phyloP scores from a whole-genome alignment of 495 filamentous ascomycete species.

The Extremus antarcticus region DNA sequence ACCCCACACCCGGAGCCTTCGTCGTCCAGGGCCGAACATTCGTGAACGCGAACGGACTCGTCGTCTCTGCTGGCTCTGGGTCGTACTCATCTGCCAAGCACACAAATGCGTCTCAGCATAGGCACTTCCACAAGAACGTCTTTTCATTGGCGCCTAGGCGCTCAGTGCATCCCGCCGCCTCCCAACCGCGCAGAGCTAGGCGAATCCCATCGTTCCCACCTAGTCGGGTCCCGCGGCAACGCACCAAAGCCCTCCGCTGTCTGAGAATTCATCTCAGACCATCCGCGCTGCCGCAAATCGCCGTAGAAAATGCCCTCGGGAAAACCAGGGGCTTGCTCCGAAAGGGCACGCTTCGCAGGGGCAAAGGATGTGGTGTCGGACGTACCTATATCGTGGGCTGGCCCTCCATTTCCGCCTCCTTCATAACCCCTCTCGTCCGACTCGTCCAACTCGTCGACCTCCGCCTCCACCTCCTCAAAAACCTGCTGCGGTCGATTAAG shows the following conservation, averaged over 20 bases:
- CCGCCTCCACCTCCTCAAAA: too few species aligned
- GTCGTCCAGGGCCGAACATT: background rate
- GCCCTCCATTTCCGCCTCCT: background rate
- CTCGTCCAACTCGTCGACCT: too few species aligned
- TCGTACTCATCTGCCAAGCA: background rate
- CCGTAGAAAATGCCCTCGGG: background rate
- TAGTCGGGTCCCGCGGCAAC: background rate
- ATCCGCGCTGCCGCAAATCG: background rate
- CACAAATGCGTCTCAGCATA: background rate
- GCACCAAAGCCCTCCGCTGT: background rate
- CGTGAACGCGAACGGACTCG: background rate
- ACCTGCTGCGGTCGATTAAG: constrained; percentile 3
- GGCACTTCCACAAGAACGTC: background rate
- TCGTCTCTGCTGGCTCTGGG: background rate
- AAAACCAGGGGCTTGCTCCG: too few species aligned
- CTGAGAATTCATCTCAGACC: background rate
- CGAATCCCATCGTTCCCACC: background rate
- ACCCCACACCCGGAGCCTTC: background rate
- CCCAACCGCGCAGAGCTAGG: background rate
- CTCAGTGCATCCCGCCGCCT: background rate
- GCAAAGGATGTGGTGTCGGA: background rate
- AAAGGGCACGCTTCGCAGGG: too few species aligned
- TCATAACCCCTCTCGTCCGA: too few species aligned
- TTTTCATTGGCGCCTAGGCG: background rate
- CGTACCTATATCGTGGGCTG: constrained; percentile 17